Base-by-base conservation (phyloP, 768 basidiomycete species). In the Podaxis sp. region DNA sequence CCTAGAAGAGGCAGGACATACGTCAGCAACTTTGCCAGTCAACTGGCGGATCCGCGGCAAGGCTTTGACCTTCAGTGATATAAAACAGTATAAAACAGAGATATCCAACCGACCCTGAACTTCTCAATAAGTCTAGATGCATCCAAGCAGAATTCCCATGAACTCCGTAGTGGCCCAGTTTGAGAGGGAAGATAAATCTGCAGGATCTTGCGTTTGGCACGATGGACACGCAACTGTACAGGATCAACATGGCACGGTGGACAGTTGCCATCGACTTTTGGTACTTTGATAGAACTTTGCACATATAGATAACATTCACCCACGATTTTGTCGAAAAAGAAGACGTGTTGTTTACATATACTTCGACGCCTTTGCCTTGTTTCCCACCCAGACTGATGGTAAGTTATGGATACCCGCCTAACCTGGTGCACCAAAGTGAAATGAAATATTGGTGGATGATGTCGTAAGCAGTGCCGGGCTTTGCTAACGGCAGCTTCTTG, bases 291-390 rank as follows among this genome's bases (percentile, higher is more conserved):
- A 60, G 51, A 47, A 53, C 24, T 52, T 54, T 33, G 52, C 38
- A 47, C 41, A 37, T 53, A 60, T 59, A 52, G 22, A 27, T 54
- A 40, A 12, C 27, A 19, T 38, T 47, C 60, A 61, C 60, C 60
- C 60, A 61, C 60, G 60, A 55, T 61, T 61, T 55, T 29, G 53
- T 61, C 60, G 60, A 61, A 61, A 36, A 52, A 54, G 53, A 60
- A 60, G 57, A 33, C 57, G 33, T 24, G 57, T 57, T 29, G 36
- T 38, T 47, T 41, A 25, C 29, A 43, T 46, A 25, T 24, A 40
- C 51, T 52, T 52, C 8, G 24, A 52, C 24, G 33, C 11, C 25
- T 19, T 17, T 51, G 17, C n/a, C n/a, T 53, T 9, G 8, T 24
- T 54, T 51, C 47, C 22, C 47, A 59, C 33, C 36, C 58, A 50